Percentiles rank a stretch among this genome's conserved stretches.
These are phyloP conservation scores for Starmera dryadoides DNA, from an alignment of 805 yeast genomes.

Conservation along the genomic window DNA sequence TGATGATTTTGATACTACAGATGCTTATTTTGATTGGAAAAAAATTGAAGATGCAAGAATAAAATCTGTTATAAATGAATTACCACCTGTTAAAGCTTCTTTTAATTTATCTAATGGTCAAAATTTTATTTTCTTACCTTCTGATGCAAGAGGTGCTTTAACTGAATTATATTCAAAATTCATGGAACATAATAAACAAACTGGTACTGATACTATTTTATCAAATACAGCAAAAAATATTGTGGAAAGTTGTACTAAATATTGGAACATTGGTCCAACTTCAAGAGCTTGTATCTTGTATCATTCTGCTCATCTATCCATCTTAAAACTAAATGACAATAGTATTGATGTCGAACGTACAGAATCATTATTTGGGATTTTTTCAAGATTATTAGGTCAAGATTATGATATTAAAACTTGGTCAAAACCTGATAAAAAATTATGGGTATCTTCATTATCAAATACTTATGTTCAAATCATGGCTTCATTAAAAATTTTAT, in stretches of 20 bases:
- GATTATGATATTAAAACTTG: slow-evolving; percentile 24
- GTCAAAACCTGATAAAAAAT: slow-evolving; percentile 40
- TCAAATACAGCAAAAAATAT: slow-evolving; percentile 38
- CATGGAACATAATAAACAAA: slow-evolving; percentile 29
- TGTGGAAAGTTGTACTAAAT: slow-evolving; percentile 35
- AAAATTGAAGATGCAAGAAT: slow-evolving; percentile 26
- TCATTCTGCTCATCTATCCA: slow-evolving; percentile 37
- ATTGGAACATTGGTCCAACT: slow-evolving; percentile 53
- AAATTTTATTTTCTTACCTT: slow-evolving; percentile 29
- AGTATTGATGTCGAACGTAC: slow-evolving; percentile 23
- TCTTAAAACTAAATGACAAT: slow-evolving; percentile 20
- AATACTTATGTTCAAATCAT: slow-evolving; percentile 40
- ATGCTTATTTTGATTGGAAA: slow-evolving; percentile 35
- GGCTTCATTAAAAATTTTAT: slow-evolving; percentile 32
- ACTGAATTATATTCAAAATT: slow-evolving; percentile 34
- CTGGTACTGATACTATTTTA: slow-evolving; percentile 16
- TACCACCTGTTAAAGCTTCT: background rate
- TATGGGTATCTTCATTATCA: slow-evolving; percentile 41
- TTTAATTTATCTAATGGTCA: background rate
- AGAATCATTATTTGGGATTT: slow-evolving; percentile 26
- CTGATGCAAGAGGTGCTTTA: slow-evolving; percentile 32
- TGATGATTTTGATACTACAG: slow-evolving; percentile 28
- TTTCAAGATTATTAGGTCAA: slow-evolving; percentile 16
- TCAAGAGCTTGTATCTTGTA: slow-evolving; percentile 43
- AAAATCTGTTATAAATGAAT: slow-evolving; percentile 20